phyloP scores from a whole-genome alignment of 768 basidiomycete genomes.

The Trametes cinnabarina region DNA sequence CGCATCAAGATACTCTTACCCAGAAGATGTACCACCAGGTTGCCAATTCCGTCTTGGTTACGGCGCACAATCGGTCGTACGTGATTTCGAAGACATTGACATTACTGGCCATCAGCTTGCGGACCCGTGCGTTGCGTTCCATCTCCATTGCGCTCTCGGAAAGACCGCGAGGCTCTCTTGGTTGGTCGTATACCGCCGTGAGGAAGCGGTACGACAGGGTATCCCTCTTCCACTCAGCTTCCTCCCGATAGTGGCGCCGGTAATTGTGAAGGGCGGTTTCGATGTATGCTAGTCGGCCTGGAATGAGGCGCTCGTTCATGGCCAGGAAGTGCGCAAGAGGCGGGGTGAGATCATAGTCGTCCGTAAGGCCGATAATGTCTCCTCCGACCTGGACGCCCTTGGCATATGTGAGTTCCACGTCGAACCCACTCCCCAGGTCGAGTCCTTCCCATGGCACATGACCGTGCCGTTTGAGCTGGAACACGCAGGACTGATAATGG shows the following conservation, averaged over 20 bases:
- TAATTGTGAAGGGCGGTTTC: slow-evolving; percentile 51
- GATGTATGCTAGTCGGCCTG: slow-evolving; percentile 39
- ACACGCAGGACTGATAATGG: slow-evolving; percentile 45
- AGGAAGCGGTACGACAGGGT: slow-evolving; percentile 66
- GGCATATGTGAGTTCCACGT: slow-evolving; percentile 55
- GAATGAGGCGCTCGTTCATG: slow-evolving; percentile 53
- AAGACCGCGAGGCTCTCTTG: slow-evolving; percentile 44
- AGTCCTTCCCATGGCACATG: slow-evolving; percentile 49
- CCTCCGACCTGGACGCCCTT: slow-evolving; percentile 49
- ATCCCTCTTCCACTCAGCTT: slow-evolving; percentile 49
- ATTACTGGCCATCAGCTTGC: slow-evolving; percentile 46
- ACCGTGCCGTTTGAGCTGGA: slow-evolving; percentile 54
- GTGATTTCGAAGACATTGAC: slow-evolving; percentile 47
- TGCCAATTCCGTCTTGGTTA: slow-evolving; percentile 46
- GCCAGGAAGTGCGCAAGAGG: slow-evolving; percentile 61
- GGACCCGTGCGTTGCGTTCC: slow-evolving; percentile 57
- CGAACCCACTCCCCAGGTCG: slow-evolving; percentile 68
- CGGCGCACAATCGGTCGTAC: slow-evolving; percentile 51
- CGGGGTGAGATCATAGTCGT: slow-evolving; percentile 62
- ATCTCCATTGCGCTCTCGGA: slow-evolving; percentile 43
- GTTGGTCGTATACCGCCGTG: slow-evolving; percentile 55
- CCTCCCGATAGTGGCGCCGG: slow-evolving; percentile 46
- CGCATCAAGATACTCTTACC: slow-evolving; percentile 37
- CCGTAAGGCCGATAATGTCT: slow-evolving; percentile 58
- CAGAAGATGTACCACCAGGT: slow-evolving; percentile 83